Percentiles rank a stretch among this genome's conserved stretches.
These are phyloP conservation scores for Linum usitatissimum DNA, from an alignment of 345 rosid species.

Conservation along the genomic window DNA sequence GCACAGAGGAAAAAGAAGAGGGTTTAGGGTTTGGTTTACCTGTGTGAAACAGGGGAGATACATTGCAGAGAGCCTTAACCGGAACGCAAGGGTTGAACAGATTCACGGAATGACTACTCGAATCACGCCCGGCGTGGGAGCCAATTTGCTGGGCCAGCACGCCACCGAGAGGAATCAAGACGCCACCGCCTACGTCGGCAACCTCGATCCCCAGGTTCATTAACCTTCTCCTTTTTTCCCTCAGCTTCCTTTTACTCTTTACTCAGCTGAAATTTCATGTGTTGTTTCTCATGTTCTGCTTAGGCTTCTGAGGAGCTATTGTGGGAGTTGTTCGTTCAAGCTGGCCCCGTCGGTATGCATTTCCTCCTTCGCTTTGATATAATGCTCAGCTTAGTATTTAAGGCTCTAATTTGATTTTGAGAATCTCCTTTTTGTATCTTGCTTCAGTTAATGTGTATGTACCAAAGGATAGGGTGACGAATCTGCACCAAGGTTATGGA, in stretches of 20 bases:
- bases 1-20: too few relatives aligned
- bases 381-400: neutral
- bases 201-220: slow-evolving; percentile 71
- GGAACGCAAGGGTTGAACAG: too few relatives aligned
- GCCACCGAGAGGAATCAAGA: slow-evolving; percentile 96
- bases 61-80: too few relatives aligned
- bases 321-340: slow-evolving; percentile 96
- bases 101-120: slow-evolving; percentile 58
- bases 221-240: neutral
- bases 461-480: slow-evolving; percentile 94
- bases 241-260: neutral
- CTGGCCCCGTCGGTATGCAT: slow-evolving; percentile 83
- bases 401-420: neutral
- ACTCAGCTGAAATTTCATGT: neutral
- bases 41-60: too few relatives aligned
- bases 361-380: neutral
- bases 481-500: slow-evolving; percentile 88
- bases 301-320: slow-evolving; percentile 80
- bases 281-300: neutral
- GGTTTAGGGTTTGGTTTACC: too few relatives aligned
- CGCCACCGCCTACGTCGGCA: slow-evolving; percentile 92
- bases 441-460: slow-evolving; percentile 81
- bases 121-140: slow-evolving; percentile 97
- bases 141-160: slow-evolving; percentile 95
- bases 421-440: neutral